Base-by-base conservation (phyloP, 176 grass and related monocot genomes). In the Microstegium vimineum region DNA sequence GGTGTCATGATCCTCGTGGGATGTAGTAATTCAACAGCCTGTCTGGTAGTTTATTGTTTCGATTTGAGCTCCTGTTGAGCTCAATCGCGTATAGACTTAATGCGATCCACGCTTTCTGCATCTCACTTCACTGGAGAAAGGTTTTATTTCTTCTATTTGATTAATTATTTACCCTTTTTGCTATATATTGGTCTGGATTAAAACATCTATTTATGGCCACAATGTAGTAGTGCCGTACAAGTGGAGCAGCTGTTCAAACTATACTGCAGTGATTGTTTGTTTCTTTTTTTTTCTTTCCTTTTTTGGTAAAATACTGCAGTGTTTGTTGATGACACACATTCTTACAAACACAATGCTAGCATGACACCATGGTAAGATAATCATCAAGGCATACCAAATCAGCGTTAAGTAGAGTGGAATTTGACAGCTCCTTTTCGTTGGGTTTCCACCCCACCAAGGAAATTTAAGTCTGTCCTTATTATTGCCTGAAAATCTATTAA, bases 11-110 rank as follows among this genome's bases (percentile, higher is more conserved):
- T 3, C 46, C 12, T 17, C 31, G 42, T 51, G 20, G 37, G 27
- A 49, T 10, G 13, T 25, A 4, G n/a, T 33, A 9, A 30, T 84
- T 32, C 31, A 74, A 5, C 66, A 2, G 18, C 4, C 18, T 10
- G 28, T 45, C 10, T 38, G 23, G 26, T 36, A 16, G 47, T 28
- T 26, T 42, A 2, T 82, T 74, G 23, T 22, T 66, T 35, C 32
- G 41, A n/a, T 33, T 71, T 34, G 41, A 76, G 71, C 18, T 85
- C 31, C 56, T 26, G 10, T 59, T 85, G 20, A 85, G 56, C 83
- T 81, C 11, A 42, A 9, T 6, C 30, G 69, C 26, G 25, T 33
- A n/a, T n/a, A 22, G 33, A 66, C 37, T 86, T 45, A 5, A 9
- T 74, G 77, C 4, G 43, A 80, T 74, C 56, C 26, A 1, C 56